Evolutionary conservation across 352 stramenopile species (phyloP), one percentile per base, ranked within the genome.

Genomic region (Pythium dissimile): DNA sequence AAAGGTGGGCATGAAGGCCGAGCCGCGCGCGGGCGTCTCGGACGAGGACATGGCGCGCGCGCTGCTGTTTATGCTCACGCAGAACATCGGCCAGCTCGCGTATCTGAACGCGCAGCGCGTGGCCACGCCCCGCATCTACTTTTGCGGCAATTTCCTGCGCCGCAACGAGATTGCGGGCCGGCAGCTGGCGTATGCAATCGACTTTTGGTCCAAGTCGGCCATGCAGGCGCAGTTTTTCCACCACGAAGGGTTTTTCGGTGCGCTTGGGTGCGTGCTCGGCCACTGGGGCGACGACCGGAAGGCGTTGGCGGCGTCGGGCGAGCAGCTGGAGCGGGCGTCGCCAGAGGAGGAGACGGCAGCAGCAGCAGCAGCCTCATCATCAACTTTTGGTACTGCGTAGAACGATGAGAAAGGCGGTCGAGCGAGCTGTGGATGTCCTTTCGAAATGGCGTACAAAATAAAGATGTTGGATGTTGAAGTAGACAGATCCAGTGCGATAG

Each of bases 1-100:
- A 28, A 99, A 99, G 71, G 66, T 98, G 28, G 92, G 94, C n/a
- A 66, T 39, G 21, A 55, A 57, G 32, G 24, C 28, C 42, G 23
- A 66, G 43, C 32, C 54, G 32, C 9, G 66, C 54, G 47, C 52
- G 37, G 57, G 38, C 18, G 70, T 97, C 26, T 77, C 79, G 39
- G 88, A 98, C 67, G 89, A 97, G 56, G 96, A 99, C 72, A 65
- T 99, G 44, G 94, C 94, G 6, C 77, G 93, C 44, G 93, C 96
- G 27, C 71, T 99, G 34, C 78, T 99, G 21, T 91, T 99, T 30
- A 99, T 99, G 96, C 97, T 99, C 43, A 99, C 97, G 21, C 98
- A 98, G 59, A 99, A 99, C 72, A 93, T 99, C 61, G 96, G 94
- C 16, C 80, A 90, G 53, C 59, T 99, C 6, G 95, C 97, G 18